These are phyloP conservation scores for Grammothele lineata DNA, from an alignment of 768 basidiomycete genomes.

Conservation along the genomic window DNA sequence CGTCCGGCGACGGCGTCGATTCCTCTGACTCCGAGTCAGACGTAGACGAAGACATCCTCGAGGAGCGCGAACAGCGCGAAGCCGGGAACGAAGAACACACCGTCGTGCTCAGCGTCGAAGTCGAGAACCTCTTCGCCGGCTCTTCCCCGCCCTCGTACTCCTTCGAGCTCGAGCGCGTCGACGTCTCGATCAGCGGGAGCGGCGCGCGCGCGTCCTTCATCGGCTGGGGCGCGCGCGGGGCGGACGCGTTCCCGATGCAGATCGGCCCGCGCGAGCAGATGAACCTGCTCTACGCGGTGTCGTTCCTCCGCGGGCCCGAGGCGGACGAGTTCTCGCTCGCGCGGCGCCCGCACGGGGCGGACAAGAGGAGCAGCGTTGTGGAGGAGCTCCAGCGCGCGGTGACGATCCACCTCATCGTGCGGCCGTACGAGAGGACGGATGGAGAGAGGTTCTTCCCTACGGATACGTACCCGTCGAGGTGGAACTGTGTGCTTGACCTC, in stretches of 20 bases:
- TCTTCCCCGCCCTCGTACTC: constrained; percentile 41
- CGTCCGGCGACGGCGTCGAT: not conserved
- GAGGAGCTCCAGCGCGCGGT: constrained; percentile 69
- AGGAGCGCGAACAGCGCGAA: constrained; percentile 38
- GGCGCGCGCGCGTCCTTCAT: constrained; percentile 47
- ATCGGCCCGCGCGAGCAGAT: constrained; percentile 77
- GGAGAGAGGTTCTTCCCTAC: constrained; percentile 52
- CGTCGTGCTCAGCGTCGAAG: constrained; percentile 86
- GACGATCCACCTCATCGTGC: constrained; percentile 73
- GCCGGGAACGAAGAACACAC: constrained; percentile 81
- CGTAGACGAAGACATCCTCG: constrained; percentile 45
- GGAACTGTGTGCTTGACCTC: constrained; percentile 91
- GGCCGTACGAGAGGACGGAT: constrained; percentile 46
- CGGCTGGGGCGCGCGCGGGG: constrained; percentile 42
- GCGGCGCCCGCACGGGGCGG: constrained; percentile 11
- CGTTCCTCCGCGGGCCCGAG: constrained; percentile 65
- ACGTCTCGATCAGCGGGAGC: constrained; percentile 70
- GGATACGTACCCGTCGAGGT: constrained; percentile 71
- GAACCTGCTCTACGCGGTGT: constrained; percentile 88
- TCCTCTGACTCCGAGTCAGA: constrained; percentile 24
- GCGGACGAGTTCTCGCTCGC: constrained; percentile 40
- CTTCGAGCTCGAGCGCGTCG: constrained; percentile 73
- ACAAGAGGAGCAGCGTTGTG: not conserved
- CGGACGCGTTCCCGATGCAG: constrained; percentile 61
- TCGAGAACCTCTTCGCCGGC: constrained; percentile 63